phyloP scores from a whole-genome alignment of 2,329 filamentous ascomycete species.

The Penicillium paneum region DNA sequence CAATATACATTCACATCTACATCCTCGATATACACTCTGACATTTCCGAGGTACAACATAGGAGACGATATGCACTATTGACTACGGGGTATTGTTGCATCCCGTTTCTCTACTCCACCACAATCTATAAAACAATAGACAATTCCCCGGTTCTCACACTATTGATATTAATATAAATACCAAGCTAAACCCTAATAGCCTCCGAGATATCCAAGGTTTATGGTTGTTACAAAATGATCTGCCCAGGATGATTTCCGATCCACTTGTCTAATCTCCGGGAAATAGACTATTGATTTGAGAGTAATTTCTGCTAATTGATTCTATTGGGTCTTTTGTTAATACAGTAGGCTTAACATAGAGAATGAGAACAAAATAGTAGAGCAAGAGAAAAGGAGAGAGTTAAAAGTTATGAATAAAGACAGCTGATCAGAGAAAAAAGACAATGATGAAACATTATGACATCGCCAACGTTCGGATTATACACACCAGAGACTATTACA shows the following conservation, averaged over 20 bases:
- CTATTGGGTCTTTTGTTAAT: not conserved
- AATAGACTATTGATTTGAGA: not conserved
- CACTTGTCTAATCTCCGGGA: slow-evolving; percentile 1
- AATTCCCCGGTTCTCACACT: not conserved
- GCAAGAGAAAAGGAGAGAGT: not conserved
- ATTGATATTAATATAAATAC: not conserved
- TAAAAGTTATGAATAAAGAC: not conserved
- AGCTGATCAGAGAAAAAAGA: not conserved
- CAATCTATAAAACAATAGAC: not conserved
- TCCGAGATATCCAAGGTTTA: not conserved
- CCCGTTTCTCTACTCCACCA: not conserved
- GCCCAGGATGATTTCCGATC: not conserved
- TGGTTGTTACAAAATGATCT: not conserved
- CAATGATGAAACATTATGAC: not conserved
- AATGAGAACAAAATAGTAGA: not conserved
- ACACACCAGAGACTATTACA: not conserved
- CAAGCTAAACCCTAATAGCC: not conserved
- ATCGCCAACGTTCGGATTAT: not conserved
- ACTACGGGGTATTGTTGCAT: not conserved
- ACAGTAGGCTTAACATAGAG: not conserved
- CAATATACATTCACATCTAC: not conserved
- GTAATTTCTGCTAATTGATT: not conserved
- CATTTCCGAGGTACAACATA: not conserved
- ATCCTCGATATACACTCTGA: not conserved
- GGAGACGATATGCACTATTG: not conserved